Evolutionary conservation across 768 basidiomycete species (phyloP).

Genomic region (Pisolithus sp.): DNA sequence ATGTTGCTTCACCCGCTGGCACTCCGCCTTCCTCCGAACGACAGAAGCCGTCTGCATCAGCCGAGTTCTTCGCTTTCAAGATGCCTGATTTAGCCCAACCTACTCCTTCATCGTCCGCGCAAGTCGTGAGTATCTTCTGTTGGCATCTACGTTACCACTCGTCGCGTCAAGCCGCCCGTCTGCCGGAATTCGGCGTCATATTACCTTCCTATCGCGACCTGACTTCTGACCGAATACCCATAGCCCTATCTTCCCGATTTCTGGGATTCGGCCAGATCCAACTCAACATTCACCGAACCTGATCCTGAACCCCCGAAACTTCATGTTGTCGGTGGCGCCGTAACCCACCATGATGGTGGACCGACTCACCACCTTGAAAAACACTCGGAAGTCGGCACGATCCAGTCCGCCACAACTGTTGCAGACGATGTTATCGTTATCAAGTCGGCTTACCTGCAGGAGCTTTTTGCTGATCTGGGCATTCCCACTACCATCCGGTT

Average conservation of each 20-base stretch:
- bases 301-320: conserved; percentile 38
- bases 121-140: conserved; percentile 44
- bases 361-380: conserved; percentile 38
- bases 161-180: too few relatives aligned
- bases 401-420: conserved; percentile 2
- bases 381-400: conserved; percentile 6
- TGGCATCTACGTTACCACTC: neutral
- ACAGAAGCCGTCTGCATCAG: conserved; percentile 9
- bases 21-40: conserved; percentile 33
- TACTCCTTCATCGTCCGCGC: conserved; percentile 37
- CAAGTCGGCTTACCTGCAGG: conserved; percentile 14
- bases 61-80: conserved; percentile 40
- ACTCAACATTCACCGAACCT: conserved; percentile 16
- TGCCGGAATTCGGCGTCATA: too few relatives aligned
- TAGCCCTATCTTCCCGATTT: conserved; percentile 59
- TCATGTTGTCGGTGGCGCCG: conserved; percentile 41
- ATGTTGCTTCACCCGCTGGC: conserved; percentile 31
- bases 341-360: conserved; percentile 42
- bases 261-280: conserved; percentile 45
- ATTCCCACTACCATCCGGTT: conserved; percentile 28
- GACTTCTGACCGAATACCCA: conserved; percentile 1
- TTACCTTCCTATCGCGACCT: conserved; percentile 2
- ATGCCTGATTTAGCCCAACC: conserved; percentile 52
- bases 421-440: conserved; percentile 11
- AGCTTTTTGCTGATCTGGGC: conserved; percentile 33